Conservation (phyloP, 192 early-diverging fungal species). For the Coemansia brasiliensis region DNA sequence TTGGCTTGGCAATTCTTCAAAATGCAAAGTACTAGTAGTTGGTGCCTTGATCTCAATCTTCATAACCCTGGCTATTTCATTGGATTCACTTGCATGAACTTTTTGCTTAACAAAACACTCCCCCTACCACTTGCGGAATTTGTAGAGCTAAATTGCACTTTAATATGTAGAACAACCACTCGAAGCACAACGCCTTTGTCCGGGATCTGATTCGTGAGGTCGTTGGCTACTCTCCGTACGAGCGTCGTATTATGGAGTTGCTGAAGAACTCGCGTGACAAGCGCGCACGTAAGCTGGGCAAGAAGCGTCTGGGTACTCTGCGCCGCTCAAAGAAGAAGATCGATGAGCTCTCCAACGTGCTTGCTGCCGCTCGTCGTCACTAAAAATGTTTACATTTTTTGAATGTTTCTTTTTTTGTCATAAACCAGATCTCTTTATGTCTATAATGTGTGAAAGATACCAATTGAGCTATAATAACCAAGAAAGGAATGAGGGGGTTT, state of each 20-base stretch:
- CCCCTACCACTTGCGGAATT: not conserved
- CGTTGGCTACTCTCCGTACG: constrained; percentile 96
- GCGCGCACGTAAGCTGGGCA: constrained; percentile 98
- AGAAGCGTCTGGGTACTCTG: constrained; percentile 96
- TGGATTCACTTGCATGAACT: too few species aligned
- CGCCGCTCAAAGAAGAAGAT: constrained; percentile 98
- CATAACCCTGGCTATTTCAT: too few species aligned
- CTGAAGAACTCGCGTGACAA: constrained; percentile 99
- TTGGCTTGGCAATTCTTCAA: too few species aligned
- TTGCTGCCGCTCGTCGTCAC: constrained; percentile 88
- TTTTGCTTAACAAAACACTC: too few species aligned
- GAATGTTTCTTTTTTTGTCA: constrained; percentile 15
- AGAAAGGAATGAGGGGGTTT: not conserved
- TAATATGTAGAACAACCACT: constrained; percentile 55
- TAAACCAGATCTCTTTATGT: too few species aligned
- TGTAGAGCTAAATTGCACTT: too few species aligned
- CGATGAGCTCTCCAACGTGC: constrained; percentile 92
- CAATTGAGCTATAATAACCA: not conserved
- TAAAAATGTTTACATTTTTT: constrained; percentile 19
- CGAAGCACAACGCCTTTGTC: constrained; percentile 88
- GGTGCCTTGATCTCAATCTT: too few species aligned
- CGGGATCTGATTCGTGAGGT: constrained; percentile 96
- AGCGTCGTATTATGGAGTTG: constrained; percentile 99
- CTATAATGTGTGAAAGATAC: too few species aligned
- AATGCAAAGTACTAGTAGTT: too few species aligned